Evolutionary conservation across 148 eudicot species (phyloP).

Genomic region (Amaranthus cruentus): DNA sequence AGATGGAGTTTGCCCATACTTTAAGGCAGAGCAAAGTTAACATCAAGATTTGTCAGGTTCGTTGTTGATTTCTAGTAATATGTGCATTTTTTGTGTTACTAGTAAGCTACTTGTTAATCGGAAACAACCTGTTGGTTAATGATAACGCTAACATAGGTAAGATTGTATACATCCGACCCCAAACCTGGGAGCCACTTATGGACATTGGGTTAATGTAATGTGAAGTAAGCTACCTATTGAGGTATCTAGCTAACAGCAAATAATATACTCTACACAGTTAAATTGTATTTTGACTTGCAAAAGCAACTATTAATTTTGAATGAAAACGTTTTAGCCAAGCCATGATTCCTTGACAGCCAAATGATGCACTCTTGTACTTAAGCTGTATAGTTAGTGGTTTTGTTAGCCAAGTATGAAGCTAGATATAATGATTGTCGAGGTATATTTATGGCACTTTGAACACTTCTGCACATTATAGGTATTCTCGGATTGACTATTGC

Average conservation of each 20-base stretch:
- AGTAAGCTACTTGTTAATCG: background rate
- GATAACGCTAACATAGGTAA: too few relatives aligned
- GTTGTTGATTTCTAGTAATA: slow-evolving; percentile 17
- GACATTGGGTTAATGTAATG: too few relatives aligned
- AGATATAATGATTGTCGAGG: background rate
- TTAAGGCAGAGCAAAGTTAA: slow-evolving; percentile 91
- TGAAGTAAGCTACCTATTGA: too few relatives aligned
- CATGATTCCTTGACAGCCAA: background rate
- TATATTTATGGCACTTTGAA: background rate
- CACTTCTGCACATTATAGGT: background rate
- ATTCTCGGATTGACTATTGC: background rate
- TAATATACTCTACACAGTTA: too few relatives aligned
- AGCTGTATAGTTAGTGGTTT: background rate
- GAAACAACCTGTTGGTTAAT: too few relatives aligned
- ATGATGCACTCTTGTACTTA: background rate
- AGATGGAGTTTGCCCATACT: slow-evolving; percentile 99
- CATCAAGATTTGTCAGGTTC: slow-evolving; percentile 90
- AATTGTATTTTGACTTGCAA: background rate
- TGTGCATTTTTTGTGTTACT: background rate
- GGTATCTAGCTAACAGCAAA: too few relatives aligned
- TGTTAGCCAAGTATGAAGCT: background rate
- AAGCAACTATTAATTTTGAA: background rate
- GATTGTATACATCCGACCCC: too few relatives aligned
- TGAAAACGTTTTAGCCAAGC: too few relatives aligned
- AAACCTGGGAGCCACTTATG: too few relatives aligned